phyloP scores from a whole-genome alignment of 192 early-diverging fungal species.

The Coemansia sp. region DNA sequence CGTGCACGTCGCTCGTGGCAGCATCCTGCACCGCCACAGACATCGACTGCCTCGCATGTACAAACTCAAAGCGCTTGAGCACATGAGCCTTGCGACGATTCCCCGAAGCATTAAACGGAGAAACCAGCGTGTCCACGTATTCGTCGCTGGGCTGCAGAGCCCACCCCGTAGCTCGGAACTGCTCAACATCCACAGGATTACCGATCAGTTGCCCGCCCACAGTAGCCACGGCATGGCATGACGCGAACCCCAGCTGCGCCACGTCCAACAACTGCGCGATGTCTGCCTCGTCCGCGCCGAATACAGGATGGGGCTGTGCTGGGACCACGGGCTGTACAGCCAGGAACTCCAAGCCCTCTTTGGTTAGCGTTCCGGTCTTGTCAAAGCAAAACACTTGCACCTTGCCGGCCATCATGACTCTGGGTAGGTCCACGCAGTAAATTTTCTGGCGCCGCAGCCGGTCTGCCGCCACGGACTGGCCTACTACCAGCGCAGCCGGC shows the following conservation, averaged over 20 bases:
- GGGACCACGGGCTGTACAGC: conserved; percentile 63
- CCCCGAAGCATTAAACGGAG: conserved; percentile 20
- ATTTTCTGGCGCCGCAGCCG: conserved; percentile 55
- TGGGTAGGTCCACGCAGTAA: conserved; percentile 57
- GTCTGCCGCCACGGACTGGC: conserved; percentile 56
- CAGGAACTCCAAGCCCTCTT: conserved; percentile 60
- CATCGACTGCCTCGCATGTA: conserved; percentile 68
- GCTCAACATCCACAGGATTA: conserved; percentile 22
- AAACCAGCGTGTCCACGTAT: conserved; percentile 56
- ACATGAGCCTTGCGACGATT: conserved; percentile 28
- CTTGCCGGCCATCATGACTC: conserved; percentile 62
- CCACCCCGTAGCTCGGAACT: conserved; percentile 19
- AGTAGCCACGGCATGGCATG: conserved; percentile 57
- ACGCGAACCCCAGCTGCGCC: conserved; percentile 43
- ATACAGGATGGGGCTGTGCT: conserved; percentile 45
- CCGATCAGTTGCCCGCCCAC: conserved; percentile 13
- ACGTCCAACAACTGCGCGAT: conserved; percentile 24
- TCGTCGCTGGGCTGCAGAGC: conserved; percentile 53
- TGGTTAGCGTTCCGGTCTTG: conserved; percentile 65
- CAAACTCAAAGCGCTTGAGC: conserved; percentile 70
- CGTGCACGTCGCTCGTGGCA: conserved; percentile 41
- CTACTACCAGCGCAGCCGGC: conserved; percentile 58
- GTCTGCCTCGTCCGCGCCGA: conserved; percentile 22
- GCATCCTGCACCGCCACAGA: conserved; percentile 61
- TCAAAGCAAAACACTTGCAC: conserved; percentile 63